Evolutionary conservation across 768 basidiomycete genomes (phyloP).

Genomic region (Lactarius trivialis): DNA sequence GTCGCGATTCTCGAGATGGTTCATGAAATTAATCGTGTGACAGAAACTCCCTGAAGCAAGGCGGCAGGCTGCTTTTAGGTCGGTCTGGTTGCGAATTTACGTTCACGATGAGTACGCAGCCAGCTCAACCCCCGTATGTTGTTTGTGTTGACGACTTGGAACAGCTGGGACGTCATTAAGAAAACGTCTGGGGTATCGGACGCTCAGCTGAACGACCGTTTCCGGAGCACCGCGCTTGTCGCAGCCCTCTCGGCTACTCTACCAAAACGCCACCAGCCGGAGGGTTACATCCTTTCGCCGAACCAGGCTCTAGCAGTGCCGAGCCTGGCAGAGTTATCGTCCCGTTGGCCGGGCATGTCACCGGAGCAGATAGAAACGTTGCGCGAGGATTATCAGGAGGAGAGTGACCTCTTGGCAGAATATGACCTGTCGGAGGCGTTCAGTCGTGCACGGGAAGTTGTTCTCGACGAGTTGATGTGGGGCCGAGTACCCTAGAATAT

Average conservation of each 20-base stretch:
- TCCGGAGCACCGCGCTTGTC: slow-evolving; percentile 70
- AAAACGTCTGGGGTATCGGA: slow-evolving; percentile 74
- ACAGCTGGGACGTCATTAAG: slow-evolving; percentile 72
- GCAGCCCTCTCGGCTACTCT: slow-evolving; percentile 49
- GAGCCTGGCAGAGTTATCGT: slow-evolving; percentile 49
- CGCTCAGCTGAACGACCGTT: slow-evolving; percentile 63
- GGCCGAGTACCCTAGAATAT: slow-evolving; percentile 20
- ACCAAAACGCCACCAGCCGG: slow-evolving; percentile 35
- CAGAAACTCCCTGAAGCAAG: slow-evolving; percentile 69
- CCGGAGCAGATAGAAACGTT: slow-evolving; percentile 57
- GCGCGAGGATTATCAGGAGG: slow-evolving; percentile 51
- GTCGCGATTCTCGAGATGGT: not conserved
- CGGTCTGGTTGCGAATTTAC: slow-evolving; percentile 84
- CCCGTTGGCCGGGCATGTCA: slow-evolving; percentile 71
- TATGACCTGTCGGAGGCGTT: slow-evolving; percentile 54
- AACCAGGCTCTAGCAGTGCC: slow-evolving; percentile 55
- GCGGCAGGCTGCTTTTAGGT: slow-evolving; percentile 59
- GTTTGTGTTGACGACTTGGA: no score
- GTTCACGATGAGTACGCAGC: slow-evolving; percentile 71
- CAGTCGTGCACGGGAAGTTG: slow-evolving; percentile 57
- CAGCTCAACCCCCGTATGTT: not conserved
- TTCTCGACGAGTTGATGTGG: slow-evolving; percentile 42
- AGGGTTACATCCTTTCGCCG: slow-evolving; percentile 50
- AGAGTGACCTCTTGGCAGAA: slow-evolving; percentile 52
- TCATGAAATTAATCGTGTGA: not conserved